Conservation (phyloP, 768 basidiomycete genomes). For the Russula sp. region DNA sequence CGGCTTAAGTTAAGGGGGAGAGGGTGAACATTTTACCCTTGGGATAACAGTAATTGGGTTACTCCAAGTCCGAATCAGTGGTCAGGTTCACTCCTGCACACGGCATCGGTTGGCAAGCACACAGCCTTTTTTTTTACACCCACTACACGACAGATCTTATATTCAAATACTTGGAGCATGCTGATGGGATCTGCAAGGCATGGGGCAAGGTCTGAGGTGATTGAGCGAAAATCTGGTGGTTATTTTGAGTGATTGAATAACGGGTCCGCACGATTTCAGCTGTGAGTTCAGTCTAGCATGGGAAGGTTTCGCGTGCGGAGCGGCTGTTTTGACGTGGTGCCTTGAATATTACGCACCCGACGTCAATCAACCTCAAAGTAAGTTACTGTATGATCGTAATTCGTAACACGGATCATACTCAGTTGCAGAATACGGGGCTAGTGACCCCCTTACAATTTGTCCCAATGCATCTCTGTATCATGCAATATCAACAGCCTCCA, state of each 20-base stretch:
- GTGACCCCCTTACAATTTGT: neutral
- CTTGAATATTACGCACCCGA: neutral
- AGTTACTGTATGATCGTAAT: neutral
- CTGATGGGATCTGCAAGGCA: neutral
- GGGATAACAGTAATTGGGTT: too few species aligned
- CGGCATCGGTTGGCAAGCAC: too few species aligned
- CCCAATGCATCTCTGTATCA: neutral
- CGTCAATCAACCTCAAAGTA: slow-evolving; percentile 8
- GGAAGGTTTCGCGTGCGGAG: neutral
- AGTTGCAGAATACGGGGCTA: neutral
- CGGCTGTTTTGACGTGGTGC: neutral
- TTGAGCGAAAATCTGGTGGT: neutral
- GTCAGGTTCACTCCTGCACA: too few species aligned
- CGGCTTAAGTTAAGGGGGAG: too few species aligned
- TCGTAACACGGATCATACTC: neutral
- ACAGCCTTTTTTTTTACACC: too few species aligned
- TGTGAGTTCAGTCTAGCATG: neutral
- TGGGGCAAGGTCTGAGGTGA: neutral
- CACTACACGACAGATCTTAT: too few species aligned
- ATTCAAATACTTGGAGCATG: too few species aligned
- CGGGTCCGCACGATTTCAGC: neutral
- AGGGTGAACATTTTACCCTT: too few species aligned
- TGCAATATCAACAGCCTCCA: slow-evolving; percentile 31
- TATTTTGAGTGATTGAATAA: too few species aligned
- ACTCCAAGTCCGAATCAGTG: too few species aligned